Evolutionary conservation across 2,329 filamentous ascomycete species (phyloP).

Genomic region (Aspergillus pseudonomiae): DNA sequence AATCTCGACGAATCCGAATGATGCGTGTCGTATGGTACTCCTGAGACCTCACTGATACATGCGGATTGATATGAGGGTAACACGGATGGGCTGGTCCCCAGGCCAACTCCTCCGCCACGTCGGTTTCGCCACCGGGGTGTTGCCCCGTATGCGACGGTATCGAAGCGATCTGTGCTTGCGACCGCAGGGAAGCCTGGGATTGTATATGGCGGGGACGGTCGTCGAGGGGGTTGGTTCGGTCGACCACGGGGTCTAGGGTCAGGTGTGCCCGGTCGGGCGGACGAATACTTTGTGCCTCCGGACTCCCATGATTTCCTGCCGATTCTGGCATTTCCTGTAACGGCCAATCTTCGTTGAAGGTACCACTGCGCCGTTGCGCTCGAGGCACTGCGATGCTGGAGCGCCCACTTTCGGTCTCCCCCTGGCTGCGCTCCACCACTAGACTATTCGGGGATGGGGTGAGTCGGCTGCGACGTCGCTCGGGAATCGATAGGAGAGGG

Average conservation of each 20-base stretch:
- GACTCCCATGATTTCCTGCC: slow-evolving; percentile 28
- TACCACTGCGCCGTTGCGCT: slow-evolving; percentile 42
- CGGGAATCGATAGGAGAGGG: slow-evolving; percentile 60
- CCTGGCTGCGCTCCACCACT: slow-evolving; percentile 51
- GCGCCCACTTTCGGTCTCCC: slow-evolving; percentile 51
- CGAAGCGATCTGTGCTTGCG: slow-evolving; percentile 43
- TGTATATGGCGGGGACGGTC: slow-evolving; percentile 41
- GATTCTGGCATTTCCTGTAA: slow-evolving; percentile 31
- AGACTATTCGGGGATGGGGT: slow-evolving; percentile 51
- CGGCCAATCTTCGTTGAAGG: slow-evolving; percentile 26
- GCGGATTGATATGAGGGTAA: slow-evolving; percentile 89
- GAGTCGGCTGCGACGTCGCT: slow-evolving; percentile 58
- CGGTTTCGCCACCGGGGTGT: slow-evolving; percentile 48
- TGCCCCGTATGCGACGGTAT: slow-evolving; percentile 41
- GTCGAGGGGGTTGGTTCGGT: slow-evolving; percentile 15
- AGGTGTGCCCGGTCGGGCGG: slow-evolving; percentile 36
- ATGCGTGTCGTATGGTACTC: slow-evolving; percentile 80
- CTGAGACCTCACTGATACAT: slow-evolving; percentile 76
- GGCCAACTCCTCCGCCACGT: slow-evolving; percentile 70
- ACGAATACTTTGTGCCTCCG: slow-evolving; percentile 31
- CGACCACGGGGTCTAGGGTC: slow-evolving; percentile 24
- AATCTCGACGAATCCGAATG: slow-evolving; percentile 88
- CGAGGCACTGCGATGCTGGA: slow-evolving; percentile 57
- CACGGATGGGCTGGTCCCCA: slow-evolving; percentile 96
- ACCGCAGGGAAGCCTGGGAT: slow-evolving; percentile 45